Evolutionary conservation across 208 protist genomes (phyloP).

Genomic region (Entamoeba histolytica): DNA sequence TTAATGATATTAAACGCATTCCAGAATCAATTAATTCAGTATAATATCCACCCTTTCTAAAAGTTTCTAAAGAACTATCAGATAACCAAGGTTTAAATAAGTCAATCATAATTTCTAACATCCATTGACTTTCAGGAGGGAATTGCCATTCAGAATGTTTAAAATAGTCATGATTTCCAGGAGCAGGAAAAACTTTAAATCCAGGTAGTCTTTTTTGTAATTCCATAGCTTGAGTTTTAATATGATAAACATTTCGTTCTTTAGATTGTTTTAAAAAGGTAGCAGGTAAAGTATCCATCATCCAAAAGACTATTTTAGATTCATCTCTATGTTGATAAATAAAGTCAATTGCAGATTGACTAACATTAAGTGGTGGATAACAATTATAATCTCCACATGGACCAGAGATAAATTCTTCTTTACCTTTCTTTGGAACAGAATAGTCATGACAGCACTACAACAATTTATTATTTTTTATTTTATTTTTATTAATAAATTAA

Average conservation of each 20-base stretch:
- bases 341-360: not conserved
- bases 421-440: not conserved
- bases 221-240: not conserved
- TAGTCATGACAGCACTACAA: not conserved
- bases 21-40: not conserved
- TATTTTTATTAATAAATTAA: too few species aligned
- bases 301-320: not conserved
- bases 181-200: not conserved
- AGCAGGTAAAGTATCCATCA: not conserved
- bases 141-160: not conserved
- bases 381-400: not conserved
- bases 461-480: too few species aligned
- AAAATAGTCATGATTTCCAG: not conserved
- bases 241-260: not conserved
- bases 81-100: not conserved
- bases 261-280: not conserved
- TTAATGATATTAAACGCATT: not conserved
- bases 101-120: not conserved
- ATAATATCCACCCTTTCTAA: not conserved
- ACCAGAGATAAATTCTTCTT: not conserved
- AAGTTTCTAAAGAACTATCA: not conserved
- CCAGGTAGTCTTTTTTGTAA: not conserved
- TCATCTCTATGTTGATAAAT: not conserved
- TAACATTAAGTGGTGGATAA: not conserved
- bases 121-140: not conserved